A percentile compares a stretch with the other conserved stretches of the same genome.
Evolutionary conservation across 1,284 basidiomycete genomes (phyloP).

Genomic region (Vanrija sp.): DNA sequence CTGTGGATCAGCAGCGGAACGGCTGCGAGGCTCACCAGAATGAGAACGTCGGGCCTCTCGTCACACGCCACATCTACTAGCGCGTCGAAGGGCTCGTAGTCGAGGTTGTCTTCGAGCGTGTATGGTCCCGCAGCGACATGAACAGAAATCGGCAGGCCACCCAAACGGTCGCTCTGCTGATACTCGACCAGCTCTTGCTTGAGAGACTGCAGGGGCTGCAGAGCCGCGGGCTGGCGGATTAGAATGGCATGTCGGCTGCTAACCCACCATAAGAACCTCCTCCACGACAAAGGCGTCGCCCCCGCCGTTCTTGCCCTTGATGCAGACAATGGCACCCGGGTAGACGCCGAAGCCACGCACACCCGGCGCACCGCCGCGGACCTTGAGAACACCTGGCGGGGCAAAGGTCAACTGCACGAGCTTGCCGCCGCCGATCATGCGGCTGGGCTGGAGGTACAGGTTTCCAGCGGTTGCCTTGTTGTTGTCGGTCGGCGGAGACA

Average conservation of each 20-base stretch:
- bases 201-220: conserved; percentile 39
- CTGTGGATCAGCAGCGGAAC: conserved; percentile 50
- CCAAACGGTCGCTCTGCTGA: conserved; percentile 42
- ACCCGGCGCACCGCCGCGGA: conserved; percentile 62
- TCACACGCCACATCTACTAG: conserved; percentile 59
- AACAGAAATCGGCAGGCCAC: conserved; percentile 58
- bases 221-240: conserved; percentile 47
- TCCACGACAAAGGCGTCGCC: conserved; percentile 79
- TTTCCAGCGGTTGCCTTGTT: conserved; percentile 69
- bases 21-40: conserved; percentile 61
- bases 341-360: conserved; percentile 73
- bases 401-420: conserved; percentile 70
- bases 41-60: conserved; percentile 67
- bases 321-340: conserved; percentile 79
- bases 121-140: conserved; percentile 75
- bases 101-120: conserved; percentile 70
- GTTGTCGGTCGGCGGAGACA: conserved; percentile 60
- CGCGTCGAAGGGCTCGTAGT: conserved; percentile 64
- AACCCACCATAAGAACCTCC: conserved; percentile 72
- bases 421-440: conserved; percentile 68
- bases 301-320: conserved; percentile 89
- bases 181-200: conserved; percentile 36
- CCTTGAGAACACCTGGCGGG: conserved; percentile 54
- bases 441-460: conserved; percentile 73
- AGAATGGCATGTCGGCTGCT: background rate